Evolutionary conservation across 208 protist genomes (phyloP).

Genomic region (Trypanosoma lewisi): DNA sequence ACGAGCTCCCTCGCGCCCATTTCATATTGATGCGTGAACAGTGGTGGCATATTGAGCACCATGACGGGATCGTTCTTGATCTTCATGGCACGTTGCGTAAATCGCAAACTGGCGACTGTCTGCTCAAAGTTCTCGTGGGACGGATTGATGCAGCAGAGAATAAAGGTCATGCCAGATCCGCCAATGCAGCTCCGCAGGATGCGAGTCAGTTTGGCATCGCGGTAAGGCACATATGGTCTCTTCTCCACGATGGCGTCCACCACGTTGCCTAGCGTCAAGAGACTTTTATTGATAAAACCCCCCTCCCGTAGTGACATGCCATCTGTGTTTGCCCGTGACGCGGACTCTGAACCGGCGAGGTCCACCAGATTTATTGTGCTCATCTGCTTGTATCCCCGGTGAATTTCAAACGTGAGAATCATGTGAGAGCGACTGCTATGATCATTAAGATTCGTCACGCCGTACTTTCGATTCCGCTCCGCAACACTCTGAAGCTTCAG

Average conservation of each 20-base stretch:
- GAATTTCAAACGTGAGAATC: slow-evolving; percentile 80
- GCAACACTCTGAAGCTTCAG: slow-evolving; percentile 52
- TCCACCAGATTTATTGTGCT: slow-evolving; percentile 77
- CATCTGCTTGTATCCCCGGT: slow-evolving; percentile 55
- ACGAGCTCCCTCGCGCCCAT: slow-evolving; percentile 44
- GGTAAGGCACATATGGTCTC: slow-evolving; percentile 62
- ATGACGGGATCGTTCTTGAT: slow-evolving; percentile 90
- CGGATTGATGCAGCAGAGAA: slow-evolving; percentile 91
- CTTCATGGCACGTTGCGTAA: slow-evolving; percentile 87
- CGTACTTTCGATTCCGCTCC: slow-evolving; percentile 81
- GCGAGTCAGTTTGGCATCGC: slow-evolving; percentile 81
- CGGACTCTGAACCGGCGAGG: slow-evolving; percentile 83
- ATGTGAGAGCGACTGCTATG: slow-evolving; percentile 87
- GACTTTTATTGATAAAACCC: slow-evolving; percentile 84
- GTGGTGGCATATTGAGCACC: slow-evolving; percentile 68
- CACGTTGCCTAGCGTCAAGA: slow-evolving; percentile 82
- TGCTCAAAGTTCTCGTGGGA: slow-evolving; percentile 85
- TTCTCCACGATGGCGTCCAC: slow-evolving; percentile 70
- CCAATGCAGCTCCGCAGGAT: slow-evolving; percentile 77
- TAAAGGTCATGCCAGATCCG: slow-evolving; percentile 84
- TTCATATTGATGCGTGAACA: slow-evolving; percentile 84
- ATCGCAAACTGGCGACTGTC: slow-evolving; percentile 79
- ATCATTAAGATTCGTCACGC: slow-evolving; percentile 86
- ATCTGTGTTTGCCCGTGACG: slow-evolving; percentile 69
- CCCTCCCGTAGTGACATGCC: slow-evolving; percentile 59